Conservation (phyloP, 2,329 filamentous ascomycete genomes). For the Exophiala oligosperma region DNA sequence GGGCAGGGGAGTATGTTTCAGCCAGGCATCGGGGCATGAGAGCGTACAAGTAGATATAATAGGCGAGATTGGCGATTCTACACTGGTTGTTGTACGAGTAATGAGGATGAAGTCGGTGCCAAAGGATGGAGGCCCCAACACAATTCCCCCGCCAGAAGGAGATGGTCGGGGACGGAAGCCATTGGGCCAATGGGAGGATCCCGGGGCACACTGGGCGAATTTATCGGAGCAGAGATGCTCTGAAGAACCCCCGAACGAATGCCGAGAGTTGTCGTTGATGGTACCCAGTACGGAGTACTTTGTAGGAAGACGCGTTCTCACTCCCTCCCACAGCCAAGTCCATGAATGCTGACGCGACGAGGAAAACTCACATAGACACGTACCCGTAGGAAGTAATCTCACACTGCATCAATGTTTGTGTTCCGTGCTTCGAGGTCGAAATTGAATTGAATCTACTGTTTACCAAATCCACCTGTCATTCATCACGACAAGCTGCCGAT, state of each 20-base stretch:
- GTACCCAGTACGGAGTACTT: no score
- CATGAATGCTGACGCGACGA: not conserved
- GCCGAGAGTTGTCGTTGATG: not conserved
- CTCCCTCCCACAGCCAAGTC: not conserved
- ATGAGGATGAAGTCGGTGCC: no score
- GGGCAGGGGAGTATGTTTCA: no score
- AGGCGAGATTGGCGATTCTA: no score
- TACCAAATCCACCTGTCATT: not conserved
- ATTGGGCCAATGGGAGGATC: not conserved
- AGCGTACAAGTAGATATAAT: no score
- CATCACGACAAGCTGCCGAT: not conserved
- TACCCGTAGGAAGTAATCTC: not conserved
- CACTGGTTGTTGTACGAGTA: no score
- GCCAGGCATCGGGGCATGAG: no score
- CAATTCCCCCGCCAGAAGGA: not conserved
- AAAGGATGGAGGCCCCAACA: no score
- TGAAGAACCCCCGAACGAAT: not conserved
- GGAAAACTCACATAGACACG: not conserved
- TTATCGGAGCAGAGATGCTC: not conserved
- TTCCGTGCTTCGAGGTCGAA: conserved; percentile 1
- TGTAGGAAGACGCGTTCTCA: no score
- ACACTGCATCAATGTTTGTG: not conserved
- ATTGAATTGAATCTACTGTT: not conserved
- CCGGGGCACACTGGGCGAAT: no score
- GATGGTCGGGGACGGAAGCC: not conserved